These are phyloP conservation scores for Debaryomyces udenii DNA, from an alignment of 1,139 yeast genomes.

Conservation along the genomic window DNA sequence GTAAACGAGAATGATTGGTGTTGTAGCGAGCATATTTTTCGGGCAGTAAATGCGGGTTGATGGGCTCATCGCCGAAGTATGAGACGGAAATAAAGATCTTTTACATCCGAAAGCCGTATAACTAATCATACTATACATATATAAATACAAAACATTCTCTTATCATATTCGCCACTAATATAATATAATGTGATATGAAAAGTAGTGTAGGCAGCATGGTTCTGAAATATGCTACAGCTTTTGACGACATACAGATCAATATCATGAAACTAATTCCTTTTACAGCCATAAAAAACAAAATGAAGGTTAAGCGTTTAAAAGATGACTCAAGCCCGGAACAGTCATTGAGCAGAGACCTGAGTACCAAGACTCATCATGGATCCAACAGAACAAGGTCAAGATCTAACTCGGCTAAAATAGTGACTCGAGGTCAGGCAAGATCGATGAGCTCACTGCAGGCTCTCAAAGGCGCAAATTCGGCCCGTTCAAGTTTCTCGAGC, in stretches of 20 bases:
- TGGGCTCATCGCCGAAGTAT: no score
- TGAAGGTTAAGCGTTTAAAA: not conserved
- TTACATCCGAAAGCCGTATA: no score
- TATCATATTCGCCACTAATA: not conserved
- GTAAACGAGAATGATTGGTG: no score
- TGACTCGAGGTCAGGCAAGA: slow-evolving; percentile 4
- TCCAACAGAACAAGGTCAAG: not conserved
- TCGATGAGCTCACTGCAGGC: slow-evolving; percentile 7
- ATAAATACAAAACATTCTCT: not conserved
- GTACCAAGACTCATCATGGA: no score
- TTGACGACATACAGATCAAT: slow-evolving; percentile 4
- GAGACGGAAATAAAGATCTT: no score
- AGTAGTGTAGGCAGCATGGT: slow-evolving; percentile 1
- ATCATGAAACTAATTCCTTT: slow-evolving; percentile 6
- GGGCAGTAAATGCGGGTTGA: no score
- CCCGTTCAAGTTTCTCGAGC: not conserved
- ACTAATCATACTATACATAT: slow-evolving; percentile 4
- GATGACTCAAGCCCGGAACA: not conserved
- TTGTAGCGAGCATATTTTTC: no score
- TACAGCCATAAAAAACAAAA: not conserved
- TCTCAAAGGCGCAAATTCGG: not conserved
- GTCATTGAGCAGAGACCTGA: no score
- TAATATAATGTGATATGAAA: not conserved
- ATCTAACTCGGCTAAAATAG: slow-evolving; percentile 1
- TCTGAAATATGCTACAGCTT: not conserved